Percentiles rank a stretch among this genome's conserved stretches.
Conservation (phyloP, 169 alveolate genomes). For the Plasmodium knowlesi region DNA sequence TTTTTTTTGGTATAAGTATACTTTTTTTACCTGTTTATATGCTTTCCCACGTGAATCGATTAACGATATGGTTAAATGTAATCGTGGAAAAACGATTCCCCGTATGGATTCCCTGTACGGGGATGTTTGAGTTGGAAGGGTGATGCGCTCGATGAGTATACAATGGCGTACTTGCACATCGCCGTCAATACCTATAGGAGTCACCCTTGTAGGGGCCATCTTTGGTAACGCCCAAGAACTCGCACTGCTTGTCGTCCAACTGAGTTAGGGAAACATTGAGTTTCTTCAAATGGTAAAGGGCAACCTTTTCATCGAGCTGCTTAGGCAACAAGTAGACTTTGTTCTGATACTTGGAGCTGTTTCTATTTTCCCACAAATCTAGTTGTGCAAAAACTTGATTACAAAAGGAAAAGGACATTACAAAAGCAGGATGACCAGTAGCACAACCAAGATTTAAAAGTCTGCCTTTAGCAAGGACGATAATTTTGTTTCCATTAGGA, state of each 20-base stretch:
- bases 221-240: slow-evolving; percentile 92
- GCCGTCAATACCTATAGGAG: slow-evolving; percentile 91
- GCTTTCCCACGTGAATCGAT: neutral
- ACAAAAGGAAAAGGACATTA: slow-evolving; percentile 98
- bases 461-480: slow-evolving; percentile 97
- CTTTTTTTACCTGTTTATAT: neutral
- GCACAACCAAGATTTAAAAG: slow-evolving; percentile 98
- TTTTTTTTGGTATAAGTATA: neutral
- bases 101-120: neutral
- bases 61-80: neutral
- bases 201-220: slow-evolving; percentile 97
- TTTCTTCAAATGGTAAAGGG: slow-evolving; percentile 95
- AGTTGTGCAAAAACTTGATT: slow-evolving; percentile 90
- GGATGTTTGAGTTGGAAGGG: neutral
- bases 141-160: neutral
- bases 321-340: slow-evolving; percentile 95
- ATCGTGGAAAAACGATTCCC: neutral
- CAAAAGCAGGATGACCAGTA: slow-evolving; percentile 99
- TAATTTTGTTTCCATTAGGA: slow-evolving; percentile 94
- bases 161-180: neutral
- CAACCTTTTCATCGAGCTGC: slow-evolving; percentile 97
- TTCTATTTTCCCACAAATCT: slow-evolving; percentile 86
- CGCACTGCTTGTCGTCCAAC: slow-evolving; percentile 94
- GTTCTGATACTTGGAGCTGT: slow-evolving; percentile 79
- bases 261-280: slow-evolving; percentile 95